Evolutionary conservation across 2,329 filamentous ascomycete species (phyloP).

Genomic region (Amphichorda felina): DNA sequence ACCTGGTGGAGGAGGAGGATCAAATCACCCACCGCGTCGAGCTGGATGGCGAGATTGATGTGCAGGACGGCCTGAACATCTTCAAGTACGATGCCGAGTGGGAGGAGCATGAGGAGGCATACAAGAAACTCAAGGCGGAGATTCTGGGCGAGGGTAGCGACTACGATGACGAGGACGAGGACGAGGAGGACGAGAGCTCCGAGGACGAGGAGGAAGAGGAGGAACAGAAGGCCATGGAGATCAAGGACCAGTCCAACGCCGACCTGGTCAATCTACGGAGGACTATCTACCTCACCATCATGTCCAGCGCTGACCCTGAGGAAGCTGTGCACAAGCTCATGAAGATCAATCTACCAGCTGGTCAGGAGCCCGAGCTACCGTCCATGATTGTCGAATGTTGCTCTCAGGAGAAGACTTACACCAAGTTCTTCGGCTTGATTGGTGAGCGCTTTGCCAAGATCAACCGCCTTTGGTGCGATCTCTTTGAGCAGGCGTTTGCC

Average conservation of each 20-base stretch:
- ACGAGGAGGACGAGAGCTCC: conserved; percentile 55
- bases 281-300: conserved; percentile 95
- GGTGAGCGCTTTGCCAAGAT: conserved; percentile 93
- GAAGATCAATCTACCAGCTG: conserved; percentile 78
- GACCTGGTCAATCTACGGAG: conserved; percentile 87
- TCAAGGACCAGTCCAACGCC: conserved; percentile 95
- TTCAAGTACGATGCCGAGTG: conserved; percentile 91
- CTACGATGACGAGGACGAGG: conserved; percentile 57
- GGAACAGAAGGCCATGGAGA: conserved; percentile 77
- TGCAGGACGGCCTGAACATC: conserved; percentile 81
- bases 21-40: conserved; percentile 86
- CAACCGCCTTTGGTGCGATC: conserved; percentile 85
- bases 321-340: conserved; percentile 97
- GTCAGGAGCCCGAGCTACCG: conserved; percentile 79
- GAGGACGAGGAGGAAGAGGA: conserved; percentile 61
- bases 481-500: conserved; percentile 82
- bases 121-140: conserved; percentile 82
- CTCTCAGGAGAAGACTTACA: conserved; percentile 92
- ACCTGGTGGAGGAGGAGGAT: conserved; percentile 94
- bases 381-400: conserved; percentile 98
- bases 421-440: conserved; percentile 92
- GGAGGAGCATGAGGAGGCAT: conserved; percentile 83
- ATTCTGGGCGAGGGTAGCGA: conserved; percentile 91
- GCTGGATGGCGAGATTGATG: conserved; percentile 72
- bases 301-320: conserved; percentile 91